Percentiles rank a stretch among this genome's conserved stretches.
These are phyloP conservation scores for Immersiella caudata DNA, from an alignment of 495 filamentous ascomycete genomes.

Conservation along the genomic window DNA sequence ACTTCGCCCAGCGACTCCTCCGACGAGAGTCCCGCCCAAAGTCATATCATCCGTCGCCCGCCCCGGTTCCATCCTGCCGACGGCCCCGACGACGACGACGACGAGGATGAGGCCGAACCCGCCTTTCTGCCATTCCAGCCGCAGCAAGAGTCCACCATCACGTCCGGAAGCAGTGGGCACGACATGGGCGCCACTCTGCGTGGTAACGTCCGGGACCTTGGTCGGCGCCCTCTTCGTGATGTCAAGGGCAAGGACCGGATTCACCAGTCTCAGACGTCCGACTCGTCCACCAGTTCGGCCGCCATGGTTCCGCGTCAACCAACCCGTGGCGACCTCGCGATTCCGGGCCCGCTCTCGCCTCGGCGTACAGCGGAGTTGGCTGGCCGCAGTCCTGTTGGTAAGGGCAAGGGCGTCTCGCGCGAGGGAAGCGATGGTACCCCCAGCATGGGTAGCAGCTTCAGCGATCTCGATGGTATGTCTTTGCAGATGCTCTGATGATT, in stretches of 20 bases:
- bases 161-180: slow-evolving; percentile 36
- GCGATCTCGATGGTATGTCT: slow-evolving; percentile 84
- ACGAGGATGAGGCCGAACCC: slow-evolving; percentile 64
- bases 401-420: slow-evolving; percentile 54
- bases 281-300: slow-evolving; percentile 64
- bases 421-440: slow-evolving; percentile 85
- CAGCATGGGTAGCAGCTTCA: slow-evolving; percentile 98
- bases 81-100: slow-evolving; percentile 38
- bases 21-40: slow-evolving; percentile 47
- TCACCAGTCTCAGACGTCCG: slow-evolving; percentile 49
- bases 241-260: slow-evolving; percentile 19
- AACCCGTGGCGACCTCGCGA: slow-evolving; percentile 15
- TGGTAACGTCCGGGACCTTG: slow-evolving; percentile 50
- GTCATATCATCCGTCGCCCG: slow-evolving; percentile 59
- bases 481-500: neutral
- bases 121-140: slow-evolving; percentile 71
- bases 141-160: slow-evolving; percentile 11
- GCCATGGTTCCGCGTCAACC: slow-evolving; percentile 40
- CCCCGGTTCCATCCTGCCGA: slow-evolving; percentile 53
- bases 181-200: slow-evolving; percentile 66
- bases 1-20: slow-evolving; percentile 44
- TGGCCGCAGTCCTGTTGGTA: slow-evolving; percentile 55
- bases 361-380: slow-evolving; percentile 59
- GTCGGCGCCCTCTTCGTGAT: slow-evolving; percentile 36
- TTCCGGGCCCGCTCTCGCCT: slow-evolving; percentile 46